Conservation (phyloP, 345 rosid species). For the Tarenaya hassleriana region DNA sequence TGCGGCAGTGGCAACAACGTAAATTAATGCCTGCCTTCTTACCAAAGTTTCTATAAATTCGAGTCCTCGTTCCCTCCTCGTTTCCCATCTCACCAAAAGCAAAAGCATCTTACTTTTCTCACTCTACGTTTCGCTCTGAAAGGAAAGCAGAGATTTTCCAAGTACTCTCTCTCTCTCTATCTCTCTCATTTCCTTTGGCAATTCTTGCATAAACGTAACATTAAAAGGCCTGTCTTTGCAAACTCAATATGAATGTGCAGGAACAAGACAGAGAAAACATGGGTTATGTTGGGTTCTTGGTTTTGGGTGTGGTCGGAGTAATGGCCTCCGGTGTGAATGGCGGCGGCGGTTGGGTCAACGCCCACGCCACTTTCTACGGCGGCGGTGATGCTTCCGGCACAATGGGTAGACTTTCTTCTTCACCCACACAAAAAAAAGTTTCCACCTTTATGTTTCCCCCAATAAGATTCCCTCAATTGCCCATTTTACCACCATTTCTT, state of each 20-base stretch:
- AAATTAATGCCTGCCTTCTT: neutral
- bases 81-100: constrained; percentile 36
- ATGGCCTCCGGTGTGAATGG: constrained; percentile 39
- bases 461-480: no score
- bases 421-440: neutral
- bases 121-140: constrained; percentile 12
- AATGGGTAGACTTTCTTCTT: constrained; percentile 69
- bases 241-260: constrained; percentile 27
- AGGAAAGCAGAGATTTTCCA: constrained; percentile 18
- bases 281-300: constrained; percentile 36
- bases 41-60: constrained; percentile 48
- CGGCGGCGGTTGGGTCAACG: constrained; percentile 67
- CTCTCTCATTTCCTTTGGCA: constrained; percentile 15
- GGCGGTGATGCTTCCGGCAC: constrained; percentile 87
- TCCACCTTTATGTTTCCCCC: no score
- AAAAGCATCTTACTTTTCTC: no score
- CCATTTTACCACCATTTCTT: constrained; percentile 26
- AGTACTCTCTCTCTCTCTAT: constrained; percentile 29
- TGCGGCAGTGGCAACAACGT: constrained; percentile 32
- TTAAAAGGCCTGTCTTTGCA: no score
- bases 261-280: constrained; percentile 24
- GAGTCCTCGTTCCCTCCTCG: no score
- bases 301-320: constrained; percentile 41
- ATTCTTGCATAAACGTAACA: neutral
- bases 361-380: constrained; percentile 81